phyloP scores from a whole-genome alignment of 2,329 filamentous ascomycete genomes.

The Clonostachys rosea region DNA sequence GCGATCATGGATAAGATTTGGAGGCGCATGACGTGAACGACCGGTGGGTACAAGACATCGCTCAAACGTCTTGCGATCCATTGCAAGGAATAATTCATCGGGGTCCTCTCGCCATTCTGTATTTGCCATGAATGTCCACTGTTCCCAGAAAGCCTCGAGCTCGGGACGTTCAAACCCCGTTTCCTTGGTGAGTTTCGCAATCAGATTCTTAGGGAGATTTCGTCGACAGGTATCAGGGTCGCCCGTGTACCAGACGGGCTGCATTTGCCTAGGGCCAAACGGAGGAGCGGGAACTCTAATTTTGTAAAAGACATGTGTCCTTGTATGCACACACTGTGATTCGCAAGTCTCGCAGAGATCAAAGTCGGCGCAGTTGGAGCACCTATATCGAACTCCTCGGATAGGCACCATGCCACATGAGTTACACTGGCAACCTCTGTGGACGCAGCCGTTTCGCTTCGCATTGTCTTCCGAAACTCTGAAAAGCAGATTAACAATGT shows the following conservation, averaged over 20 bases:
- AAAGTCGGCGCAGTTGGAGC: conserved; percentile 92
- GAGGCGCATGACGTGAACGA: conserved; percentile 69
- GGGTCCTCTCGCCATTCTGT: conserved; percentile 80
- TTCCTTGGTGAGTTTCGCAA: conserved; percentile 63
- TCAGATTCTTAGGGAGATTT: conserved; percentile 61
- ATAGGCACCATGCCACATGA: conserved; percentile 85
- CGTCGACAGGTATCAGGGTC: conserved; percentile 70
- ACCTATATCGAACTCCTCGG: conserved; percentile 86
- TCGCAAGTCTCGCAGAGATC: conserved; percentile 95
- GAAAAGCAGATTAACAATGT: conserved; percentile 81
- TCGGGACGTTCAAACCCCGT: conserved; percentile 82
- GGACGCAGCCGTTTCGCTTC: conserved; percentile 80
- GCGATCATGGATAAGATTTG: conserved; percentile 90
- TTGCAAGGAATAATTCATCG: conserved; percentile 71
- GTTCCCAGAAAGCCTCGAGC: conserved; percentile 91
- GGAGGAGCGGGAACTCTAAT: conserved; percentile 85
- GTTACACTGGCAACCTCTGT: conserved; percentile 90
- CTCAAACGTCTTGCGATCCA: conserved; percentile 91
- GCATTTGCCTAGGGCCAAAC: conserved; percentile 74
- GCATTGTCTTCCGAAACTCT: conserved; percentile 93
- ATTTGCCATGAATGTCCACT: conserved; percentile 92
- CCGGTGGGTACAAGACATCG: conserved; percentile 84
- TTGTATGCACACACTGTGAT: conserved; percentile 69
- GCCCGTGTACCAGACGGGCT: conserved; percentile 83
- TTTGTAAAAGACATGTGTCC: conserved; percentile 96